Evolutionary conservation across 2,329 filamentous ascomycete genomes (phyloP).

Genomic region (Calycina herbarum): DNA sequence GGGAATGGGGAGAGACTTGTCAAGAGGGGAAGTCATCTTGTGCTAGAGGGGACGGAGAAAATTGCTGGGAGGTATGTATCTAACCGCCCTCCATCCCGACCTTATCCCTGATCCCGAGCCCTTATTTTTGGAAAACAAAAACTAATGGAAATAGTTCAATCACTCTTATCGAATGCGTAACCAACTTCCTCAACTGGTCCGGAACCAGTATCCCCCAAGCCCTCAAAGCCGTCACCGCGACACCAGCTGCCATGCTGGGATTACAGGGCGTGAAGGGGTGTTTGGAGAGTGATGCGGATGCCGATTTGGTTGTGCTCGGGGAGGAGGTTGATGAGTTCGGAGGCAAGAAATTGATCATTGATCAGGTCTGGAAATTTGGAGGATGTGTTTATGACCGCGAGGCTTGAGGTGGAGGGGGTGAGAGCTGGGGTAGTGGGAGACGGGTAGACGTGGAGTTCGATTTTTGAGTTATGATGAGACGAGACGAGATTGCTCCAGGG

Average conservation of each 20-base stretch:
- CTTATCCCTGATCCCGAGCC: background rate
- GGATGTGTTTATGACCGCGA: slow-evolving; percentile 22
- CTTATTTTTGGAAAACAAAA: background rate
- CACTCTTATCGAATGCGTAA: slow-evolving; percentile 77
- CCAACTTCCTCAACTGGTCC: slow-evolving; percentile 77
- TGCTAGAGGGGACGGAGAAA: slow-evolving; percentile 74
- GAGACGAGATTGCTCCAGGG: too few relatives aligned
- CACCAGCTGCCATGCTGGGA: slow-evolving; percentile 75
- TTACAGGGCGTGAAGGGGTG: slow-evolving; percentile 66
- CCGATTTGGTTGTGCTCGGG: slow-evolving; percentile 68
- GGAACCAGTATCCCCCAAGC: slow-evolving; percentile 67
- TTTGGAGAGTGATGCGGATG: slow-evolving; percentile 62
- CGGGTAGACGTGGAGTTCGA: background rate
- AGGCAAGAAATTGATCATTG: slow-evolving; percentile 46
- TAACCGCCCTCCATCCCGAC: background rate
- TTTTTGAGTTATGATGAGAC: background rate
- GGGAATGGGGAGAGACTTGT: slow-evolving; percentile 69
- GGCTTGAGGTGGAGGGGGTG: background rate
- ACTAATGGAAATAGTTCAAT: slow-evolving; percentile 52
- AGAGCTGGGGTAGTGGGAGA: too few relatives aligned
- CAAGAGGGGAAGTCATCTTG: slow-evolving; percentile 71
- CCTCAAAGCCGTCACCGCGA: slow-evolving; percentile 70
- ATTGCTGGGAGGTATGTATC: slow-evolving; percentile 67
- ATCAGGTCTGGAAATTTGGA: slow-evolving; percentile 35
- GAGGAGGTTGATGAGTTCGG: slow-evolving; percentile 49